A percentile compares a stretch with the other conserved stretches of the same genome.
These are phyloP conservation scores for Solanum pinnatisectum DNA, from an alignment of 257 asterid genomes.

Conservation along the genomic window DNA sequence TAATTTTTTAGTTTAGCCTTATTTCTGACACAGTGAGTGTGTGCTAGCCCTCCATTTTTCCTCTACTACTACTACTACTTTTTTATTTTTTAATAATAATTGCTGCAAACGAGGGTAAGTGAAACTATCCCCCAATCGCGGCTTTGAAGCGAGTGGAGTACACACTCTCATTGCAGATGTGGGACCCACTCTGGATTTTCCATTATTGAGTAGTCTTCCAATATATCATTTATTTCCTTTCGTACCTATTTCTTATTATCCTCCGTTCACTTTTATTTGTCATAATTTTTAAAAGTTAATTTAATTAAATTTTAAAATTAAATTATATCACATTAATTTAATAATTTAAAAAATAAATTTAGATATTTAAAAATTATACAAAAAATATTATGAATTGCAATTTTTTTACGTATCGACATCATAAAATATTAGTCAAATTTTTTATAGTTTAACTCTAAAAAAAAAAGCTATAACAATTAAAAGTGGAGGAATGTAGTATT, in stretches of 20 bases:
- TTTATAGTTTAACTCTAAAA: too few relatives aligned
- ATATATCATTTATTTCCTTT: not conserved
- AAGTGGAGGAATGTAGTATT: rapidly evolving
- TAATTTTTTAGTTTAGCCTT: not conserved
- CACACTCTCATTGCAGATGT: not conserved
- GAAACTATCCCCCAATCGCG: not conserved
- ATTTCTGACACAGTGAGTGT: not conserved
- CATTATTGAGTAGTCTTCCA: not conserved
- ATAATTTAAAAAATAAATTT: too few relatives aligned
- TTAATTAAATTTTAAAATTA: too few relatives aligned
- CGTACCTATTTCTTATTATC: too few relatives aligned
- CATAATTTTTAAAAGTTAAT: rapidly evolving
- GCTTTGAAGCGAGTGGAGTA: not conserved
- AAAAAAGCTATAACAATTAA: too few relatives aligned
- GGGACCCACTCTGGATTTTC: not conserved
- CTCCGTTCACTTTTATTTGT: too few relatives aligned
- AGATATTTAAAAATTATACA: too few relatives aligned
- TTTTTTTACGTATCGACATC: too few relatives aligned
- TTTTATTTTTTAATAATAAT: too few relatives aligned
- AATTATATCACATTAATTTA: too few relatives aligned
- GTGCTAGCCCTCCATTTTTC: not conserved
- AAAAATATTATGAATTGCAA: too few relatives aligned
- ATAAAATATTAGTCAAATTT: too few relatives aligned
- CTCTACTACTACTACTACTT: not conserved
- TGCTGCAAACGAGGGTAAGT: not conserved